Evolutionary conservation across 2,329 filamentous ascomycete species (phyloP).

Genomic region (Diplodia seriata): DNA sequence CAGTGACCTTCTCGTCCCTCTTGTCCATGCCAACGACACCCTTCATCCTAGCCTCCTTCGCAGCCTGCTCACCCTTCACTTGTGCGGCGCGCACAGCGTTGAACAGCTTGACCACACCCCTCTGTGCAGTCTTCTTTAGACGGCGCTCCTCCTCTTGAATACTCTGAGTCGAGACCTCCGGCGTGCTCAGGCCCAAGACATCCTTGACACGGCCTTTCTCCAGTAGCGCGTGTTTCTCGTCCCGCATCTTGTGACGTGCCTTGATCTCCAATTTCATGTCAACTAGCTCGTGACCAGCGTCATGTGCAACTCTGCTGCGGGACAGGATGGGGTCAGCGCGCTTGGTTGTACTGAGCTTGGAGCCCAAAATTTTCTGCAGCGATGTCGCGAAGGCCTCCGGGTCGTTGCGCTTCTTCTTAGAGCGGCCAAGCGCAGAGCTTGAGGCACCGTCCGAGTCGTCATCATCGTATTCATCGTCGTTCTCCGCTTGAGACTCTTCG

Average conservation of each 20-base stretch:
- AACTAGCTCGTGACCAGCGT: slow-evolving; percentile 73
- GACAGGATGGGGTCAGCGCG: slow-evolving; percentile 90
- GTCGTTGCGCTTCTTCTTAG: slow-evolving; percentile 86
- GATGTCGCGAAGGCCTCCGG: slow-evolving; percentile 89
- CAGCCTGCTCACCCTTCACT: slow-evolving; percentile 82
- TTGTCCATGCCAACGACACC: slow-evolving; percentile 80
- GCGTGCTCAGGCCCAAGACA: slow-evolving; percentile 72
- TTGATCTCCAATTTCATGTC: slow-evolving; percentile 82
- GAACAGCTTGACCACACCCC: slow-evolving; percentile 94
- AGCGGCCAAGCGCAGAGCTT: slow-evolving; percentile 40
- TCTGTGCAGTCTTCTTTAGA: slow-evolving; percentile 85
- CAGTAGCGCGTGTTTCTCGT: slow-evolving; percentile 77
- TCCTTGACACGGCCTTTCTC: slow-evolving; percentile 91
- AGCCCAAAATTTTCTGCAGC: slow-evolving; percentile 89
- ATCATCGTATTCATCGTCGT: slow-evolving; percentile 41
- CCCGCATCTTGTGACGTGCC: slow-evolving; percentile 77
- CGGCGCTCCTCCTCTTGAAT: slow-evolving; percentile 75
- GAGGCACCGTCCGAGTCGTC: slow-evolving; percentile 45
- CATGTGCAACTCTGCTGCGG: slow-evolving; percentile 75
- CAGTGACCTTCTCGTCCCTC: slow-evolving; percentile 86
- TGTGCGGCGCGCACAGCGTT: slow-evolving; percentile 94
- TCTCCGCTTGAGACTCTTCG: slow-evolving; percentile 45
- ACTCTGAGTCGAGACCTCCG: slow-evolving; percentile 55
- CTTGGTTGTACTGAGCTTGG: slow-evolving; percentile 82
- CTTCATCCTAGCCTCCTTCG: slow-evolving; percentile 70